These are phyloP conservation scores for Sonneratia caseolaris DNA, from an alignment of 345 rosid genomes.

Conservation along the genomic window DNA sequence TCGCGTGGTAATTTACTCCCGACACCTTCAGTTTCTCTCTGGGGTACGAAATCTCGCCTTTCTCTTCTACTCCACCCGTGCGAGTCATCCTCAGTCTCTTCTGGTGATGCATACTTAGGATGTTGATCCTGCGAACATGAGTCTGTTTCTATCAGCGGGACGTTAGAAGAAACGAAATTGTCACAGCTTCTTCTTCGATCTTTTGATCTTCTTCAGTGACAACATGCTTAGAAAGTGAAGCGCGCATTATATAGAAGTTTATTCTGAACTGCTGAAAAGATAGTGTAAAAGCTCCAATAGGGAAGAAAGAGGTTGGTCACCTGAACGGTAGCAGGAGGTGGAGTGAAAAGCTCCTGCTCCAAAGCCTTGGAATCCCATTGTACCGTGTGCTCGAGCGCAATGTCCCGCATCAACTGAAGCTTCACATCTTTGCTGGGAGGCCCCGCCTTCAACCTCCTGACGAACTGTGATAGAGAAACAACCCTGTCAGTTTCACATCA, in stretches of 20 bases:
- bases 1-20: background rate
- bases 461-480: slow-evolving; percentile 30
- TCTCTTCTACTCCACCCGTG: background rate
- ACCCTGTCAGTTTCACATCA: background rate
- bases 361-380: slow-evolving; percentile 62
- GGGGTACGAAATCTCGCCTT: background rate
- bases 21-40: background rate
- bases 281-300: slow-evolving; percentile 21
- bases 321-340: slow-evolving; percentile 5
- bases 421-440: slow-evolving; percentile 51
- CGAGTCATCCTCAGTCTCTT: background rate
- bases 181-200: slow-evolving; percentile 2
- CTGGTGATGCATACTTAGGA: background rate
- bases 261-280: slow-evolving; percentile 30
- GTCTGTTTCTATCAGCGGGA: background rate
- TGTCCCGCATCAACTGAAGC: slow-evolving; percentile 43
- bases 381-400: slow-evolving; percentile 47
- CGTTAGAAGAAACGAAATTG: too few species aligned
- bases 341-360: slow-evolving; percentile 44
- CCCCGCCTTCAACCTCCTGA: slow-evolving; percentile 33
- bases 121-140: background rate
- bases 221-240: background rate
- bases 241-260: slow-evolving; percentile 47
- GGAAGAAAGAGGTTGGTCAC: background rate
- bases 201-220: background rate